Evolutionary conservation across 306 rosid species (phyloP).

Genomic region (Dalbergia cochinchinensis): DNA sequence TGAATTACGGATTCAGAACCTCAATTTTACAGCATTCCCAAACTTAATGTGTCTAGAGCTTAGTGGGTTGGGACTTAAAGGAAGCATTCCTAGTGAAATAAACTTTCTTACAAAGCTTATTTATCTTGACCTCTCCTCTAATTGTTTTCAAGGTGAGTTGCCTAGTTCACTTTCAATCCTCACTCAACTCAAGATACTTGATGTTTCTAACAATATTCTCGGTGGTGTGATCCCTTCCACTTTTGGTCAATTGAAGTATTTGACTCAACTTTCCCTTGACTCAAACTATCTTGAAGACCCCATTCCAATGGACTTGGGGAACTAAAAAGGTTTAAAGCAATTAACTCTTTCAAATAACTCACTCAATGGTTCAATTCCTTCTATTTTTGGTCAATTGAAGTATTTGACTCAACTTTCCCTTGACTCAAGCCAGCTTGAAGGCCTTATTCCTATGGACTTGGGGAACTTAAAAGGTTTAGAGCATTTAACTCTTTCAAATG

Average conservation of each 20-base stretch:
- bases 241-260: too few species aligned
- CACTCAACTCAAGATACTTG: neutral
- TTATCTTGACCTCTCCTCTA: slow-evolving; percentile 20
- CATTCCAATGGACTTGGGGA: neutral
- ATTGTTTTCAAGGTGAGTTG: slow-evolving; percentile 18
- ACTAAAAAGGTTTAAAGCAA: neutral
- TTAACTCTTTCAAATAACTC: neutral
- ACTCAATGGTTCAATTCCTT: too few species aligned
- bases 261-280: too few species aligned
- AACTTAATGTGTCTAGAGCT: slow-evolving; percentile 22
- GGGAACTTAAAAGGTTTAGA: too few species aligned
- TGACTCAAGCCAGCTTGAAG: neutral
- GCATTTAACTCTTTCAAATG: too few species aligned
- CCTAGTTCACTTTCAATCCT: slow-evolving; percentile 8
- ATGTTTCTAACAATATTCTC: neutral
- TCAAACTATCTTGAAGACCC: neutral
- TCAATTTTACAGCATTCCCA: slow-evolving; percentile 23
- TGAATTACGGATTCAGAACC: neutral
- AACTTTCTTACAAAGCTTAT: slow-evolving; percentile 3
- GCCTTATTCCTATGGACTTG: neutral
- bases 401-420: too few species aligned
- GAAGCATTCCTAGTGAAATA: slow-evolving; percentile 13
- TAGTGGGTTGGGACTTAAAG: neutral
- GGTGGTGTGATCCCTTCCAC: too few species aligned
- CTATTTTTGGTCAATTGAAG: too few species aligned